Evolutionary conservation across 805 yeast species (phyloP).

Genomic region (Wickerhamomyces chaumierensis): DNA sequence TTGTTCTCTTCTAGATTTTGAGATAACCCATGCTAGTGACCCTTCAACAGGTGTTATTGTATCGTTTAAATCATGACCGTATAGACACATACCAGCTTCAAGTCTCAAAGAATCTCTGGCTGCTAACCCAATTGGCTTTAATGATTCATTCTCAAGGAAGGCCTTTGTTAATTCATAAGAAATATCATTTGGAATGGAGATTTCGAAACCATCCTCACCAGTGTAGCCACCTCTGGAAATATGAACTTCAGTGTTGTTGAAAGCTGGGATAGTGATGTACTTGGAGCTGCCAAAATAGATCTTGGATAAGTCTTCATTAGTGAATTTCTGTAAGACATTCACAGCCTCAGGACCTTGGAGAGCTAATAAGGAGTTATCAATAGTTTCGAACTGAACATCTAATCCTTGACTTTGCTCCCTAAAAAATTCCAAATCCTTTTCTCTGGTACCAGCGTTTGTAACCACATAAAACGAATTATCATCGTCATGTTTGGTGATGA

Average conservation of each 20-base stretch:
- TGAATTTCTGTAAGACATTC: constrained; percentile 50
- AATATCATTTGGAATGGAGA: constrained; percentile 55
- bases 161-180: constrained; percentile 53
- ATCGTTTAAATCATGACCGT: constrained; percentile 85
- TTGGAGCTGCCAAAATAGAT: constrained; percentile 64
- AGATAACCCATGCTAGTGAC: constrained; percentile 79
- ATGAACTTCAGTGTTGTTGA: constrained; percentile 39
- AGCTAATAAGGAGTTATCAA: constrained; percentile 74
- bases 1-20: constrained; percentile 59
- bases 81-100: constrained; percentile 97
- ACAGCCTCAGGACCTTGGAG: constrained; percentile 88
- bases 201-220: constrained; percentile 97
- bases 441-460: constrained; percentile 93
- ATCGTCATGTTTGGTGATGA: constrained; percentile 72
- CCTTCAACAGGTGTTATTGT: constrained; percentile 80
- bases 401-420: constrained; percentile 32
- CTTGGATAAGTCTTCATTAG: constrained; percentile 43
- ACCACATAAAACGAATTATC: constrained; percentile 66
- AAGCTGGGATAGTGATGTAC: constrained; percentile 18
- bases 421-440: constrained; percentile 62
- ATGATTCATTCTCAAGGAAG: constrained; percentile 40
- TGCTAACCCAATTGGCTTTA: constrained; percentile 90
- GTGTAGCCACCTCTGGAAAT: constrained; percentile 96
- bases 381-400: constrained; percentile 29
- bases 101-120: constrained; percentile 92